phyloP scores from a whole-genome alignment of 2,329 filamentous ascomycete genomes.

The Colletotrichum graminicola region DNA sequence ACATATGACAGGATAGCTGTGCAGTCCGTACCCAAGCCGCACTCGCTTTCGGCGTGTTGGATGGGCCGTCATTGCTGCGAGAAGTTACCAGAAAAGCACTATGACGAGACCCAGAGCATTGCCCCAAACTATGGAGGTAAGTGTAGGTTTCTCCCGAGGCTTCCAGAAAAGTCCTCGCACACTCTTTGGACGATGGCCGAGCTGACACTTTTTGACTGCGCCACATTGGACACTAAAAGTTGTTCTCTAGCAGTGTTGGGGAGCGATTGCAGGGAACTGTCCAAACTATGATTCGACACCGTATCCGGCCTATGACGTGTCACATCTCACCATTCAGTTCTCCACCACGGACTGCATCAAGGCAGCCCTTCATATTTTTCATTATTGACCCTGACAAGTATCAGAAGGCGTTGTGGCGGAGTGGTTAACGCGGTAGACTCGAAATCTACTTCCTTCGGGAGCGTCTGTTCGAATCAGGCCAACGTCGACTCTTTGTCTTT shows the following conservation, averaged over 20 bases:
- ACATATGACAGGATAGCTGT: no score
- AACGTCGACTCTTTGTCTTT: neutral
- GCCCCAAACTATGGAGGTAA: neutral
- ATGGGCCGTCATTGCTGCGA: neutral
- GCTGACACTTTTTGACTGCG: neutral
- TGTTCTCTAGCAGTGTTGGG: no score
- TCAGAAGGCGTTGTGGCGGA: conserved; percentile 21
- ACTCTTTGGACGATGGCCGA: neutral
- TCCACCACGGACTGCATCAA: neutral
- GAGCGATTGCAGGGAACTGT: no score
- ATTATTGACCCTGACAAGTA: no score
- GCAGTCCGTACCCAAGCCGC: no score
- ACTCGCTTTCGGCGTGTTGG: no score
- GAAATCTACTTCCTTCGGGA: conserved; percentile 16
- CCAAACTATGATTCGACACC: no score
- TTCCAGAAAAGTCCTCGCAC: neutral
- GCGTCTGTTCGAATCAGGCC: conserved; percentile 14
- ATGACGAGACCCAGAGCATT: neutral
- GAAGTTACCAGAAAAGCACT: neutral
- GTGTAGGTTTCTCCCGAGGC: neutral
- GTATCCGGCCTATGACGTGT: neutral
- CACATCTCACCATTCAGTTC: neutral
- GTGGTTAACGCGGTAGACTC: conserved; percentile 29
- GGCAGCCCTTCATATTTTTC: neutral
- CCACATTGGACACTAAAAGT: neutral